phyloP scores from a whole-genome alignment of 2,329 filamentous ascomycete species.

The Knufia fluminis region DNA sequence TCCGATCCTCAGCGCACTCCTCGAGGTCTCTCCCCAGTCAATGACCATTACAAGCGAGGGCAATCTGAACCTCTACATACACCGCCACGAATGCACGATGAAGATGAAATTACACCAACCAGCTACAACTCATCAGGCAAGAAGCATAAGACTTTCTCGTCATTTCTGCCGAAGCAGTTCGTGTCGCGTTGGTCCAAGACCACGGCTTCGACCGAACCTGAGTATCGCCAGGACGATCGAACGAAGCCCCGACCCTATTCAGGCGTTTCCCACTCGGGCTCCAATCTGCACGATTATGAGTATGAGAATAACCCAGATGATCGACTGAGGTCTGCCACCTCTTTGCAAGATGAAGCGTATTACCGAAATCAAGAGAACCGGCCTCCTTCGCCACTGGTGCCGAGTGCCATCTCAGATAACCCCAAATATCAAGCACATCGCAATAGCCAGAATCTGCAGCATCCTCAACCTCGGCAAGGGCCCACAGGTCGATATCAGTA shows the following conservation, averaged over 20 bases:
- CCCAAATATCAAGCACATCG: slow-evolving; percentile 58
- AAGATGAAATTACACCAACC: slow-evolving; percentile 66
- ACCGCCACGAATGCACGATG: slow-evolving; percentile 35
- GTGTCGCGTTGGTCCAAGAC: slow-evolving; percentile 90
- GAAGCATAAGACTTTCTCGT: slow-evolving; percentile 83
- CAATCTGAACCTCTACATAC: slow-evolving; percentile 38
- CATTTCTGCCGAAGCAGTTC: slow-evolving; percentile 72
- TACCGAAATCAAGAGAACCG: slow-evolving; percentile 33
- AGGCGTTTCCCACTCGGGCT: slow-evolving; percentile 64
- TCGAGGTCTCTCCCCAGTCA: slow-evolving; percentile 12
- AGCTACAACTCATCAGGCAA: slow-evolving; percentile 57
- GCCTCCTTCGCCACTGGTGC: slow-evolving; percentile 53
- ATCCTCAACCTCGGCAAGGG: slow-evolving; percentile 55
- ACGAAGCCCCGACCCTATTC: slow-evolving; percentile 52
- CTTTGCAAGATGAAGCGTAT: slow-evolving; percentile 30
- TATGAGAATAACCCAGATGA: slow-evolving; percentile 41
- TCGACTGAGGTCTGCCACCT: slow-evolving; percentile 35
- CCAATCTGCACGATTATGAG: slow-evolving; percentile 60
- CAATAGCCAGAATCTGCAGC: slow-evolving; percentile 54
- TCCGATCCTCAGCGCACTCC: slow-evolving; percentile 10
- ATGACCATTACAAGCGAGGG: slow-evolving; percentile 27
- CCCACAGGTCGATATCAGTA: slow-evolving; percentile 54
- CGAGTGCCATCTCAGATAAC: slow-evolving; percentile 46
- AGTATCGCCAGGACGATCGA: slow-evolving; percentile 57
- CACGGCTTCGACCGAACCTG: slow-evolving; percentile 76